Percentiles rank a stretch among this genome's conserved stretches.
Conservation (phyloP, 805 yeast genomes). For the Candida hispaniensis region DNA sequence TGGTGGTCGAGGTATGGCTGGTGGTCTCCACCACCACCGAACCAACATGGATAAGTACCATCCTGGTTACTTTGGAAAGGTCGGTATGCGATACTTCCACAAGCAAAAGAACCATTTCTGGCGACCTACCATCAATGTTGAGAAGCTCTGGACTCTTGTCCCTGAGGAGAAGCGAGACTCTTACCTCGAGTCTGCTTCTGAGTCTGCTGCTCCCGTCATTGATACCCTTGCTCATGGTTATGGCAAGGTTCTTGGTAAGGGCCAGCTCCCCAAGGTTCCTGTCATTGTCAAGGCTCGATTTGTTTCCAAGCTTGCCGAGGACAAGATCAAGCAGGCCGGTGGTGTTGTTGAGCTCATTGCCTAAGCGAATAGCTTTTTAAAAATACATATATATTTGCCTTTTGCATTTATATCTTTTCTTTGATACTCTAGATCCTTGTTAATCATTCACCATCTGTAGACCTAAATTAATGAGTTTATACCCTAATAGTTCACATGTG, state of each 20-base stretch:
- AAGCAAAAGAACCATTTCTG: conserved; percentile 88
- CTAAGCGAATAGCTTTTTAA: conserved; percentile 37
- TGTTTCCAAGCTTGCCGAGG: conserved; percentile 98
- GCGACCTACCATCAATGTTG: conserved; percentile 97
- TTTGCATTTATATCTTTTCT: too few relatives aligned
- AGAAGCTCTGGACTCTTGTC: conserved; percentile 96
- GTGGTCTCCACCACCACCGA: conserved; percentile 99
- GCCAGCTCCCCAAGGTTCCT: conserved; percentile 95
- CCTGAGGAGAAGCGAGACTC: conserved; percentile 90
- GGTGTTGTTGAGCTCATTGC: conserved; percentile 99
- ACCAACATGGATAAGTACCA: conserved; percentile 99
- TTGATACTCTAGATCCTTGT: too few relatives aligned
- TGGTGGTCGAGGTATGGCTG: conserved; percentile 99
- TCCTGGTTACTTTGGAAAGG: conserved; percentile 99
- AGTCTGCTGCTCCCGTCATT: conserved; percentile 94
- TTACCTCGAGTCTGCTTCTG: conserved; percentile 72
- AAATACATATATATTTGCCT: too few relatives aligned
- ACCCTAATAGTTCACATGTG: too few relatives aligned
- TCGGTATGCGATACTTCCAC: conserved; percentile 99
- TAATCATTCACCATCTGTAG: too few relatives aligned
- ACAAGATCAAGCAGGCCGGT: conserved; percentile 99
- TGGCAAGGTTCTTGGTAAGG: conserved; percentile 99
- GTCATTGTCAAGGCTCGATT: conserved; percentile 98
- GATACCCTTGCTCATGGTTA: conserved; percentile 99
- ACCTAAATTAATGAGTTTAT: too few relatives aligned